phyloP scores from a whole-genome alignment of 2,329 filamentous ascomycete genomes.

The Fusarium burgessii region DNA sequence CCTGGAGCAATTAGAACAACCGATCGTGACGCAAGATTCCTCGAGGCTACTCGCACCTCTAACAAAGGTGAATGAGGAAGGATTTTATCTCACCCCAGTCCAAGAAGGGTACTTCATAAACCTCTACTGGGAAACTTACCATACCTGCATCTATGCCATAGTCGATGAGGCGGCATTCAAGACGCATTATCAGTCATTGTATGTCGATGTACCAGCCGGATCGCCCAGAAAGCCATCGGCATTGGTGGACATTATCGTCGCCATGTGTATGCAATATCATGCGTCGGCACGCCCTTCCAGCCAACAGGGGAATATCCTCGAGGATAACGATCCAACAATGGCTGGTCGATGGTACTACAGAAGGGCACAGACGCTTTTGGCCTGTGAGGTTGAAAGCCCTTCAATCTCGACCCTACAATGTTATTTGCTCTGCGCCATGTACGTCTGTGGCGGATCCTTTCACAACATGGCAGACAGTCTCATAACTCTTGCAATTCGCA shows the following conservation, averaged over 20 bases:
- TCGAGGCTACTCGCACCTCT: conserved; percentile 6
- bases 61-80: neutral
- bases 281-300: neutral
- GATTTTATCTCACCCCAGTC: neutral
- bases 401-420: conserved; percentile 18
- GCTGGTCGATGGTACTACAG: conserved; percentile 24
- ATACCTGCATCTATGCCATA: conserved; percentile 9
- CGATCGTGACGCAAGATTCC: neutral
- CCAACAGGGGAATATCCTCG: neutral
- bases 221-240: conserved; percentile 4
- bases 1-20: neutral
- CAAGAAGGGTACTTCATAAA: conserved; percentile 18
- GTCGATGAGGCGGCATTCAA: conserved; percentile 15
- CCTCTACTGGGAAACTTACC: conserved; percentile 23
- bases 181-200: neutral
- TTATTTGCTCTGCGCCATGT: conserved; percentile 1
- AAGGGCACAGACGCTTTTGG: conserved; percentile 12
- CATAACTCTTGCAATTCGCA: conserved; percentile 7
- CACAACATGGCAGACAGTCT: conserved; percentile 23
- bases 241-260: conserved; percentile 13
- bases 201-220: conserved; percentile 5
- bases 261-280: conserved; percentile 25
- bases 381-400: conserved; percentile 12
- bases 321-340: conserved; percentile 14
- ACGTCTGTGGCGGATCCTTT: conserved; percentile 9